Conservation (phyloP, 2,329 filamentous ascomycete genomes). For the Fusarium hostae region DNA sequence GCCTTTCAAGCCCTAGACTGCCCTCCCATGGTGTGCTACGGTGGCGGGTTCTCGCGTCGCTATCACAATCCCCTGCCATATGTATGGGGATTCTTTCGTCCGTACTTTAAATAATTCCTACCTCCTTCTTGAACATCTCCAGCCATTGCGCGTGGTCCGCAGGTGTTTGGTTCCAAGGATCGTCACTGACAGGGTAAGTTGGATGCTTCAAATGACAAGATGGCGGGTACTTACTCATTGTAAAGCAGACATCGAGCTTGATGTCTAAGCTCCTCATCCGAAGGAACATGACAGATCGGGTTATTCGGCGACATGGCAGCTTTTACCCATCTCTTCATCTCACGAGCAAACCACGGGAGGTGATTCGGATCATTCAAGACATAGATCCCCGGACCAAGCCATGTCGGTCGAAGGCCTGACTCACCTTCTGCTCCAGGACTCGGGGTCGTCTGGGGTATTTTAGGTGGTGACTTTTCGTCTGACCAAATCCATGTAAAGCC, state of each 20-base stretch:
- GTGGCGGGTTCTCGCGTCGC: too few relatives aligned
- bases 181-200: conserved; percentile 55
- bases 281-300: conserved; percentile 47
- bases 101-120: conserved; percentile 52
- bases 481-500: conserved; percentile 4
- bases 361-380: conserved; percentile 44
- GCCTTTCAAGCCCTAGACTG: not conserved
- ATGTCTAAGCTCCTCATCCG: conserved; percentile 50
- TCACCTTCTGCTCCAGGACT: not conserved
- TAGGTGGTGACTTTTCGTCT: not conserved
- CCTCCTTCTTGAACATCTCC: conserved; percentile 64
- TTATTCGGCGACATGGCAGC: conserved; percentile 50
- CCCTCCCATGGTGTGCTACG: not conserved
- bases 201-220: rapidly evolving
- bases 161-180: conserved; percentile 68
- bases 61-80: too few relatives aligned
- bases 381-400: conserved; percentile 30
- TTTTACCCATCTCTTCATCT: conserved; percentile 44
- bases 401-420: conserved; percentile 18
- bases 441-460: not conserved
- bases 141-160: conserved; percentile 69
- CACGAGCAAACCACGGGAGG: conserved; percentile 39
- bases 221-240: conserved; percentile 41
- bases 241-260: conserved; percentile 51
- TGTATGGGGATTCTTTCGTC: not conserved